Conservation (phyloP, 345 rosid species). For the Pistacia integerrima region DNA sequence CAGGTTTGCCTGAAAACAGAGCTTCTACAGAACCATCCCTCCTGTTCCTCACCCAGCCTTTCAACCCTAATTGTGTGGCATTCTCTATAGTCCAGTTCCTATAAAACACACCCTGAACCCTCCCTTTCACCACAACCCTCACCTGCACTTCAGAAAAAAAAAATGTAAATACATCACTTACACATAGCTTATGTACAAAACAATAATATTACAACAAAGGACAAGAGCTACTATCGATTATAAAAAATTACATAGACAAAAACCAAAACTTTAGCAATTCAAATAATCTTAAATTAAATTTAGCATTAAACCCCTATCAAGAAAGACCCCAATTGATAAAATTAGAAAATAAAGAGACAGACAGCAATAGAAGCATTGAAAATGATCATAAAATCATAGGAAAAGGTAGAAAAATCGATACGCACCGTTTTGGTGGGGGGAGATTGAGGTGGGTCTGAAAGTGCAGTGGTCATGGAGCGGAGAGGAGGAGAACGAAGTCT, state of each 20-base stretch:
- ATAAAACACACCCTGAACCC: slow-evolving; percentile 91
- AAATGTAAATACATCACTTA: background rate
- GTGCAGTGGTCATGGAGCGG: slow-evolving; percentile 45
- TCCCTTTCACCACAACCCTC: slow-evolving; percentile 73
- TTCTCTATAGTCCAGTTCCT: slow-evolving; percentile 86
- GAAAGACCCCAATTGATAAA: background rate
- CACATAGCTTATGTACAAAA: background rate
- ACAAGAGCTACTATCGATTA: too few species aligned
- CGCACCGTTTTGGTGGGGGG: slow-evolving; percentile 55
- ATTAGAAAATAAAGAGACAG: background rate
- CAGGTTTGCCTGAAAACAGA: slow-evolving; percentile 66
- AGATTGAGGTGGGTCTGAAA: slow-evolving; percentile 33
- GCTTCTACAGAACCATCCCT: slow-evolving; percentile 93
- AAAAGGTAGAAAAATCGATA: background rate
- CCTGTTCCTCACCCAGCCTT: slow-evolving; percentile 90
- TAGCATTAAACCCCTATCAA: background rate
- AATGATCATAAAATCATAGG: background rate
- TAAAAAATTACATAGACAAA: too few species aligned
- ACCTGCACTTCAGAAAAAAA: slow-evolving; percentile 48
- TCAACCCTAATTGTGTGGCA: slow-evolving; percentile 70
- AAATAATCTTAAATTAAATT: background rate
- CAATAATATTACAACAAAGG: background rate
- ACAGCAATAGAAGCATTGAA: background rate
- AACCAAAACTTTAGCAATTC: too few species aligned
- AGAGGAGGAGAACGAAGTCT: slow-evolving; percentile 41